Evolutionary conservation across 2,329 filamentous ascomycete species (phyloP).

Genomic region (Sporothrix luriei): DNA sequence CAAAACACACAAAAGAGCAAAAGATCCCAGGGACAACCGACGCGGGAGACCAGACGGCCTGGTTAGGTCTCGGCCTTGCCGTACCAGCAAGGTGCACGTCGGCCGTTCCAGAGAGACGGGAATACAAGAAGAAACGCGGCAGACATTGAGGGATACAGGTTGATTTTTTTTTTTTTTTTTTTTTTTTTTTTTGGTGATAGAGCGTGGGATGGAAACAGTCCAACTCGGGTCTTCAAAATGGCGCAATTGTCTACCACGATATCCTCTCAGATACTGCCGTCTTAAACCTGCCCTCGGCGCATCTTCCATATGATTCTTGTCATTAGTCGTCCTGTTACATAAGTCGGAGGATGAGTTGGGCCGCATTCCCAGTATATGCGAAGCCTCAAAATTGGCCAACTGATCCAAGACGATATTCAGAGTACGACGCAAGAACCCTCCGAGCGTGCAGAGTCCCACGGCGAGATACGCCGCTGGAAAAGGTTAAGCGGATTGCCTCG

Average conservation of each 20-base stretch:
- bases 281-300: neutral
- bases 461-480: too few relatives aligned
- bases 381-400: too few relatives aligned
- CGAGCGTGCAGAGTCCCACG: too few relatives aligned
- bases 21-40: neutral
- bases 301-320: neutral
- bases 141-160: neutral
- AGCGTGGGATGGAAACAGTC: constrained; percentile 11
- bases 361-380: neutral
- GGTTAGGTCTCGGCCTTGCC: neutral
- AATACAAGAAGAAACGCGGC: neutral
- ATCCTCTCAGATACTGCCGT: neutral
- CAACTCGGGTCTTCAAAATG: constrained; percentile 10
- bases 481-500: too few relatives aligned
- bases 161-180: too few relatives aligned
- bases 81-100: constrained; percentile 9
- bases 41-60: neutral
- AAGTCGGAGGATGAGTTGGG: neutral
- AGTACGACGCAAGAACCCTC: too few relatives aligned
- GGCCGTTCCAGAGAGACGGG: neutral
- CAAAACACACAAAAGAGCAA: too few relatives aligned
- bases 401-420: too few relatives aligned
- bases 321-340: neutral
- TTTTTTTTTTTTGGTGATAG: too few relatives aligned
- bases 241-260: constrained; percentile 5